Evolutionary conservation across 108 stramenopile species (phyloP).

Genomic region (Craspedostauros australis): DNA sequence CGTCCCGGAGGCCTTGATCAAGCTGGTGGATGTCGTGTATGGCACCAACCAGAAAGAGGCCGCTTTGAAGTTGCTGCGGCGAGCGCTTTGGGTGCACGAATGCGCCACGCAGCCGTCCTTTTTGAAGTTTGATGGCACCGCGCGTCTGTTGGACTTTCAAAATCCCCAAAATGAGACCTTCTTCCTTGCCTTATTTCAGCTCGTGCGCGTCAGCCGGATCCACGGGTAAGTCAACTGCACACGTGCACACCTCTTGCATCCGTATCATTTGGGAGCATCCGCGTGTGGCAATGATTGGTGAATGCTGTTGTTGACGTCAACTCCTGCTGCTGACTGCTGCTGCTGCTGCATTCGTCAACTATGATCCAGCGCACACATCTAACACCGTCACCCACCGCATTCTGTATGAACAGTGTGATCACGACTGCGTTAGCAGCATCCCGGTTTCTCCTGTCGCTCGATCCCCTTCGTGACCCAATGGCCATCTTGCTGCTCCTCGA

Average conservation of each 20-base stretch:
- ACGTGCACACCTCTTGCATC: background rate
- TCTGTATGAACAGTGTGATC: constrained; percentile 22
- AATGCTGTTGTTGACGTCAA: no score
- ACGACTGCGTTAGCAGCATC: constrained; percentile 46
- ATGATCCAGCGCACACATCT: no score
- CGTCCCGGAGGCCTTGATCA: constrained; percentile 56
- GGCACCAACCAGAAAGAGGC: constrained; percentile 56
- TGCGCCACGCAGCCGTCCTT: constrained; percentile 45
- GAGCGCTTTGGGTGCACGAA: constrained; percentile 65
- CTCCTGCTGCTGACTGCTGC: no score
- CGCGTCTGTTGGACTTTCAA: constrained; percentile 47
- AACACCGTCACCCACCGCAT: no score
- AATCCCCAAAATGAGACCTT: constrained; percentile 43
- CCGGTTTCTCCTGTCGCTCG: constrained; percentile 62
- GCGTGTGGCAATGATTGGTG: no score
- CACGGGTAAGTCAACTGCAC: constrained; percentile 27
- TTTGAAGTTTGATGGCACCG: background rate
- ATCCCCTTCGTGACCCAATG: constrained; percentile 81
- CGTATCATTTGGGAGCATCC: background rate
- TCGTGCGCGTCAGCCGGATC: constrained; percentile 44
- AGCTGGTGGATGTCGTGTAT: constrained; percentile 60
- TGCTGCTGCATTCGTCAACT: no score
- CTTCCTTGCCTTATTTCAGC: constrained; percentile 54
- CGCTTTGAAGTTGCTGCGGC: constrained; percentile 49
- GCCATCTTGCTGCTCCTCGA: constrained; percentile 59